Percentiles rank a stretch among this genome's conserved stretches.
Conservation (phyloP, 2,329 filamentous ascomycete species). For the Periconia digitata region DNA sequence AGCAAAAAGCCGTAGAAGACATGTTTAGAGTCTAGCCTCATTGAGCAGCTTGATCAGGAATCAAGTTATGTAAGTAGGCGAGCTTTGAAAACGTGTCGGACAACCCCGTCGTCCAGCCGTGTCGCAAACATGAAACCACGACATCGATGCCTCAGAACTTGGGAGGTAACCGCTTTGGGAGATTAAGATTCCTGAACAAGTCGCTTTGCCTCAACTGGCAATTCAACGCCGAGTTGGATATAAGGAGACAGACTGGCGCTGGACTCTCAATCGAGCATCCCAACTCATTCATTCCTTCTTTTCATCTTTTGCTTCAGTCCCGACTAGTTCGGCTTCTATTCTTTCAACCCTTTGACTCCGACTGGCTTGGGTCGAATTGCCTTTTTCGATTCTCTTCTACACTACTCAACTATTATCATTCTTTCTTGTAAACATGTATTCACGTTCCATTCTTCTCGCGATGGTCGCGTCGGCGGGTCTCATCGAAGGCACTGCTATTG, state of each 20-base stretch:
- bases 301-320: not conserved
- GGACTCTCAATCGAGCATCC: not conserved
- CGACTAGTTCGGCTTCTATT: conserved; percentile 2
- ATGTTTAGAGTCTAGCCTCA: not conserved
- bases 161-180: not conserved
- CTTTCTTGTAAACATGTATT: not conserved
- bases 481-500: conserved; percentile 1
- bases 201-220: not conserved
- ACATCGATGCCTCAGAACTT: not conserved
- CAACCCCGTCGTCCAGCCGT: not conserved
- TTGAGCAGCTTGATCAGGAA: not conserved
- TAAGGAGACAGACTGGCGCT: not conserved
- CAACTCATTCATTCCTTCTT: not conserved
- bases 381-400: not conserved
- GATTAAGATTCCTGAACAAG: not conserved
- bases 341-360: not conserved
- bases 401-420: not conserved
- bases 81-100: not conserved
- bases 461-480: not conserved
- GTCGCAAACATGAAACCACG: not conserved
- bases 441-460: not conserved
- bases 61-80: not conserved
- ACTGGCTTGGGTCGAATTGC: not conserved
- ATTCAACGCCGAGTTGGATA: not conserved
- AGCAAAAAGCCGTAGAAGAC: not conserved